Base-by-base conservation (phyloP, 192 early-diverging fungal species). In the Spizellomyces punctatus region DNA sequence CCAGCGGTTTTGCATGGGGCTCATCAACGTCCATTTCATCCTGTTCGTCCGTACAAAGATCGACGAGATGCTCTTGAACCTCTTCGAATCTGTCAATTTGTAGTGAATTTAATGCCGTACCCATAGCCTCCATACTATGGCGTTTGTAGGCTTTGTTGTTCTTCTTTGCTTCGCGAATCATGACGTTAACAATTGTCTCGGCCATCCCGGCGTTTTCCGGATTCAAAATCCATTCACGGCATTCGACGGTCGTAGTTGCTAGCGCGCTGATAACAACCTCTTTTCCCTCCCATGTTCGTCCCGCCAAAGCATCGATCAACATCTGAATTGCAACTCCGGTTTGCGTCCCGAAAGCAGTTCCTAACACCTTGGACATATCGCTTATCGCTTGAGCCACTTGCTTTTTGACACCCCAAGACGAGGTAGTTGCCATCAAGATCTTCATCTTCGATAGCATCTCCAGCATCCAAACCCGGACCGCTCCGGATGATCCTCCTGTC, bases 281-380 rank as follows among this genome's bases (percentile, higher is more conserved):
- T 74, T 95, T 95, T 46, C 93, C 93, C 5, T 86, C 87, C 92
- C 92, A 95, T 1, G 91, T 91, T 47, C 93, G 73, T 6, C 91
- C 89, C 0, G 81, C 70, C 0, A 95, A 75, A 0, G 85, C 82
- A 46, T 88, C 78, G 5, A 87, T 64, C 59, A 95, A 73, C 46
- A 92, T 42, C n/a, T 85, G 83, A 21, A 95, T 61, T 10, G 90
- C 64, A 12, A 61, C 63, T 5, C 79, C 74, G 65, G 89, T 79
- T 54, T 82, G 58, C 8, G 69, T 50, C 10, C 70, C 80, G 49
- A 92, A 69, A 2, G 76, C 77, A 59, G 79, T 36, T 22, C 83
- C 82, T 49, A 83, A 64, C 12, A 82, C 77, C 60, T 83, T 84
- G 14, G 84, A 83, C 58, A 93, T 75, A 66, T 89, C 86, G 16